Base-by-base conservation (phyloP, 2,329 filamentous ascomycete species). In the Talaromyces sp. region DNA sequence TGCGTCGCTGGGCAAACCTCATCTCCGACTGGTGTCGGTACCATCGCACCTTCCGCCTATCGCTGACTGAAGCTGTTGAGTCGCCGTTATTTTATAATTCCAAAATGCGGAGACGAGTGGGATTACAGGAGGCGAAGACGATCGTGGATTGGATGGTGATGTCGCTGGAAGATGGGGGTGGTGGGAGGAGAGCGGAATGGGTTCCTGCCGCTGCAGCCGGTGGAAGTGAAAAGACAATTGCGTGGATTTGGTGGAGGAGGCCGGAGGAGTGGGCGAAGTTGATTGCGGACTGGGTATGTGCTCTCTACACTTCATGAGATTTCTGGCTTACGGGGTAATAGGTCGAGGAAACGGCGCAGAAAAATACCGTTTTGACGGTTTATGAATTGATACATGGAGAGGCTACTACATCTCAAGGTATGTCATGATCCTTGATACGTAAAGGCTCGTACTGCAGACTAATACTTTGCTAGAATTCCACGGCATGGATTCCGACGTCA, bases 371-470 rank as follows among this genome's bases (percentile, higher is more conserved):
- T 64, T 78, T 99, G 74, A 99, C 95, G 64, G 82, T 99, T 27
- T 98, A 97, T 77, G 95, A 99, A 81, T 81, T 99, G 72, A 85
- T 87, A 1, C 88, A 97, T 77, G 92, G 94, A n/a, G 94, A 98
- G 73, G 89, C 84, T 35, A 92, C 91, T 2, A 78, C 82, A 65
- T 87, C 86, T 1, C 86, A 89, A 70, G 88, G 89, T 90, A 75
- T 70, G 82, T 79, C 65, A 31, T 60, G n/a, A 9, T 22, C 27
- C 9, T 10, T 24, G 8, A 11, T n/a, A 37, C 16, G 10, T 35
- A 47, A 16, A 19, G n/a, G 8, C n/a, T 56, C n/a, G 1, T 10
- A 31, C 56, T 54, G 19, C 27, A 37, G 45, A 31, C 60, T 65
- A 22, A 65, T 48, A 37, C 9, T 66, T 31, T 48, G n/a, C 35